Evolutionary conservation across 2,329 filamentous ascomycete genomes (phyloP), one percentile per base, ranked within the genome.

Genomic region (Arthroderma sp.): DNA sequence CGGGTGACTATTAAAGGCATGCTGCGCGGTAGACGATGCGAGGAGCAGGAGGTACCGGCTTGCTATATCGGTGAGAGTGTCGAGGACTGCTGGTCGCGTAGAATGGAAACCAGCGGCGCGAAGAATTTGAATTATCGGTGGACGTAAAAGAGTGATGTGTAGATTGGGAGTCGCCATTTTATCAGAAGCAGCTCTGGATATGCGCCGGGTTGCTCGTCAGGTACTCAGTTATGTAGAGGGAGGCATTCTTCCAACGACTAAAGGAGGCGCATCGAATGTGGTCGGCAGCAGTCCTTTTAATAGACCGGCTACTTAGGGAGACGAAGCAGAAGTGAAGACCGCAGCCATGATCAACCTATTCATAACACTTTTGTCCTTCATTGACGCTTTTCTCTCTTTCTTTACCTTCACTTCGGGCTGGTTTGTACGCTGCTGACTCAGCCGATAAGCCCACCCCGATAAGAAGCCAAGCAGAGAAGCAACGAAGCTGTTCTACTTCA

Each of bases 71-170:
- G 86, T 84, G n/a, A 95, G 63, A 6, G 84, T 81, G 65, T 96
- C 88, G 46, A 95, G 72, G 5, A 93, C 87, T 3, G 82, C 81
- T 1, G 85, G 81, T 44, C 80, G 80, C 42, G 86, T 84, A 36
- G 81, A 74, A 61, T 93, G 85, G 67, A 93, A 96, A 60, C 89
- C 89, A 27, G 86, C 82, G 29, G 88, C 85, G 58, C 89, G 86
- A 42, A 96, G 78, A 56, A 94, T 89, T 65, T 95, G 87, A 47
- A 96, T 78, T 49, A 95, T 78, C 40, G 81, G 81, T 1, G 89
- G 89, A 36, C 87, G 85, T 46, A 96, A 74, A 51, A 94, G 80
- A 49, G 84, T 81, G 64, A 85, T 81, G 66, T 82, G 75, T 40
- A 83, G 69, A 49, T 69, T 64, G 45, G 65, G 61, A n/a, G 45